A percentile compares a stretch with the other conserved stretches of the same genome.
These are phyloP conservation scores for Sapria himalayana DNA, from an alignment of 345 rosid species.

Conservation along the genomic window DNA sequence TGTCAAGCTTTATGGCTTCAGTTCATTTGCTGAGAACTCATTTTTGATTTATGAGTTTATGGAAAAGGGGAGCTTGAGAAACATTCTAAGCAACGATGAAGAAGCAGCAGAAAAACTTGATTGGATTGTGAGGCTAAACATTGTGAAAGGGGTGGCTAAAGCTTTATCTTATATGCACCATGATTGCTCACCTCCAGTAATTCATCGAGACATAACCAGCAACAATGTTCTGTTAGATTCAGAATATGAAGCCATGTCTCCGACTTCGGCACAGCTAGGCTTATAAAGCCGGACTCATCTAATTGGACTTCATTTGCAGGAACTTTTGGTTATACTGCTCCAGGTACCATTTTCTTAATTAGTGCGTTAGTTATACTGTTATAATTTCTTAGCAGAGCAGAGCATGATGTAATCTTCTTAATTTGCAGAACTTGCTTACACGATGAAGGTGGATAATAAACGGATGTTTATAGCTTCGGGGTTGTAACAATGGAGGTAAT, in stretches of 20 bases:
- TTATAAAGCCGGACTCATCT: conserved; percentile 22
- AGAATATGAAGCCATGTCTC: conserved; percentile 33
- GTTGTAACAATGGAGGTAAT: conserved; percentile 41
- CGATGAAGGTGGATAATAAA: conserved; percentile 23
- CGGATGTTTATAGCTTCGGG: conserved; percentile 48
- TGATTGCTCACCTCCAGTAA: conserved; percentile 39
- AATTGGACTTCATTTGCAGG: conserved; percentile 51
- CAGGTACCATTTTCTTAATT: conserved; percentile 20
- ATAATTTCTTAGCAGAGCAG: not conserved
- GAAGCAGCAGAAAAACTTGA: conserved; percentile 17
- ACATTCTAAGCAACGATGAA: conserved; percentile 21
- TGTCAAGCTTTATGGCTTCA: conserved; percentile 46
- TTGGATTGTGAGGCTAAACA: conserved; percentile 25
- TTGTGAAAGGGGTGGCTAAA: conserved; percentile 44
- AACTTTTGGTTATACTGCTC: conserved; percentile 65
- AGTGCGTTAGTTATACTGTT: not conserved
- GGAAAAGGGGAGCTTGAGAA: conserved; percentile 32
- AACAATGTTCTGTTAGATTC: conserved; percentile 37
- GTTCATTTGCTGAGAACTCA: conserved; percentile 21
- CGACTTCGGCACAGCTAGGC: conserved; percentile 52
- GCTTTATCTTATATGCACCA: conserved; percentile 55
- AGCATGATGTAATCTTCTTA: not conserved
- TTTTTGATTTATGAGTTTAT: conserved; percentile 43
- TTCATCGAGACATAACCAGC: conserved; percentile 40
- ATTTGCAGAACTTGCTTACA: conserved; percentile 22